Base-by-base conservation (phyloP, 2,329 filamentous ascomycete genomes). In the Ophiosphaerella narmari region DNA sequence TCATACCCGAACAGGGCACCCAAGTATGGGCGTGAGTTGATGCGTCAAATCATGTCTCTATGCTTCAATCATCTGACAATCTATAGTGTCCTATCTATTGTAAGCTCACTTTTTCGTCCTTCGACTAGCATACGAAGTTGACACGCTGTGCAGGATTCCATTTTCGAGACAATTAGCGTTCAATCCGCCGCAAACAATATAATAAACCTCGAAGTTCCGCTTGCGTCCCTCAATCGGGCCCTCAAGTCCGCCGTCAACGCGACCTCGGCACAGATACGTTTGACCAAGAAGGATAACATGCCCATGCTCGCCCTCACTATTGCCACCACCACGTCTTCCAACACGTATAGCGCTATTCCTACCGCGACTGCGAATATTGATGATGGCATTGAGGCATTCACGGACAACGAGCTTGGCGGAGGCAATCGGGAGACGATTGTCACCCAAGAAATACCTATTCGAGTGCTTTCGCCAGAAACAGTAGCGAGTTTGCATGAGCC, bases 401-500 rank as follows among this genome's bases (percentile, higher is more conserved):
- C 68, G 48, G 57, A 68, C 50, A 54, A 63, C 36, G 43, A 62
- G 1, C 59, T 66, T 21, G 61, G 60, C 14, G 59, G 83, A 69
- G 60, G 80, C 37, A 90, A 93, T 66, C 87, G 91, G 62, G 92
- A 97, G 72, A 96, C 94, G 55, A 82, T 95, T 62, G 89, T 99
- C 66, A 96, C 91, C 0, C 94, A 99, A 69, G 91, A 97, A 74
- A 89, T 99, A 34, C 94, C 94, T n/a, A 88, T 97, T 37, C 87
- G 92, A 14, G 91, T 99, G 1, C 82, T 99, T 8, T 86, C 90
- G 50, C 86, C 90, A 2, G 85, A 88, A 44, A 88, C 85, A 0
- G 91, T 97, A n/a, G 89, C 94, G 66, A 89, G 86, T n/a, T 86
- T 97, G 55, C 91, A 96, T 77, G 93, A 99, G 76, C 94, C 94